Percentiles rank a stretch among this genome's conserved stretches.
These are phyloP conservation scores for Fusarium xyrophilum DNA, from an alignment of 2,329 filamentous ascomycete species.

Conservation along the genomic window DNA sequence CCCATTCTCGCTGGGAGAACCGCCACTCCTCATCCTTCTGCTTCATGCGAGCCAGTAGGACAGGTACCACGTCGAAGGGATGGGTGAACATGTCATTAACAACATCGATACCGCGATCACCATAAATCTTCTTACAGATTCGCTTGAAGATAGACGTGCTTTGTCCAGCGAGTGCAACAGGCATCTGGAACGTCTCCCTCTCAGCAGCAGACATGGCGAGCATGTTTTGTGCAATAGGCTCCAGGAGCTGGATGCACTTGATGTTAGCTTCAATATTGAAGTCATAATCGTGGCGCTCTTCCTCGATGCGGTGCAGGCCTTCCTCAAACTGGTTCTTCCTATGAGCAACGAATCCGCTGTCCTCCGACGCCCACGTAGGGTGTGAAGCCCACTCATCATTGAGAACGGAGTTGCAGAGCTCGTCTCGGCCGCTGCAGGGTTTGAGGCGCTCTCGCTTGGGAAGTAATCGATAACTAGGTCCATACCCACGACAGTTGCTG, in stretches of 20 bases:
- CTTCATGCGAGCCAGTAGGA: constrained; percentile 87
- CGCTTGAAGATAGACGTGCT: constrained; percentile 97
- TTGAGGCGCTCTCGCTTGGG: constrained; percentile 91
- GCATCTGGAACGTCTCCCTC: constrained; percentile 77
- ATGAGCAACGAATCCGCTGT: constrained; percentile 96
- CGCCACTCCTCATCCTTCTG: constrained; percentile 98
- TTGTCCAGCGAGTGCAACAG: constrained; percentile 83
- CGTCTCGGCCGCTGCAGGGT: constrained; percentile 90
- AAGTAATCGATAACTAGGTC: constrained; percentile 91
- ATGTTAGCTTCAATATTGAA: constrained; percentile 96
- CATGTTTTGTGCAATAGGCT: constrained; percentile 92
- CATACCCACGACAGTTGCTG: constrained; percentile 93
- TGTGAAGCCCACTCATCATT: constrained; percentile 99
- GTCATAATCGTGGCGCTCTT: constrained; percentile 98
- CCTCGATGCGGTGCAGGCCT: constrained; percentile 92
- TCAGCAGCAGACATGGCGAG: constrained; percentile 78
- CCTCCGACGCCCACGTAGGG: constrained; percentile 97
- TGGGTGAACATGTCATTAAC: constrained; percentile 85
- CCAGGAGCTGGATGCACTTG: constrained; percentile 93
- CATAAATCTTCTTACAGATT: constrained; percentile 97
- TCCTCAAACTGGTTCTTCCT: constrained; percentile 97
- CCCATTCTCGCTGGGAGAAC: constrained; percentile 95
- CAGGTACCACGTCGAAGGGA: constrained; percentile 86
- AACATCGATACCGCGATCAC: constrained; percentile 83
- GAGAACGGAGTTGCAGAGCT: constrained; percentile 89